phyloP scores from a whole-genome alignment of 2,329 filamentous ascomycete species.

The Blastomyces parvus region DNA sequence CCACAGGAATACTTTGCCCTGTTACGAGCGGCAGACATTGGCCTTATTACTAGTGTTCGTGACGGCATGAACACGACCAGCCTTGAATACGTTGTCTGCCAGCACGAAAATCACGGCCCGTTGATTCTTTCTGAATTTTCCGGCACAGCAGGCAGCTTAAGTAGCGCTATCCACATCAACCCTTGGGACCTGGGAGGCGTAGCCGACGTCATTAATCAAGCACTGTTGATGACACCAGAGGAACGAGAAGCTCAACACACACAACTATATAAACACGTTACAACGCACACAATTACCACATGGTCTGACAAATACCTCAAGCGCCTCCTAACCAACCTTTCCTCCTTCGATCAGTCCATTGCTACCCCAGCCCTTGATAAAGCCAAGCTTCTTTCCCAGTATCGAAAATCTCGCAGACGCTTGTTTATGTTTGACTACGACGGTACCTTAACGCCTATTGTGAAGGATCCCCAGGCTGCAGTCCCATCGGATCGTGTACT shows the following conservation, averaged over 20 bases:
- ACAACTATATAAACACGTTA: constrained; percentile 73
- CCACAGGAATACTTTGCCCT: constrained; percentile 90
- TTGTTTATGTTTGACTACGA: constrained; percentile 99
- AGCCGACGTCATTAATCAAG: constrained; percentile 70
- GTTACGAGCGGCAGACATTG: constrained; percentile 81
- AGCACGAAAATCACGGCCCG: constrained; percentile 75
- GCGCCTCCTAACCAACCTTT: constrained; percentile 69
- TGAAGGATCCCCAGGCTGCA: constrained; percentile 79
- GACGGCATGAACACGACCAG: constrained; percentile 98
- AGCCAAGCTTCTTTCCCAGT: constrained; percentile 60
- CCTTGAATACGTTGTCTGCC: constrained; percentile 87
- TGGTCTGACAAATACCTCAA: constrained; percentile 77
- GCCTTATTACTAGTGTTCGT: constrained; percentile 86
- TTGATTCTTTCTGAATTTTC: constrained; percentile 95
- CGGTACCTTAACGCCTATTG: constrained; percentile 90
- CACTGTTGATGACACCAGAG: constrained; percentile 63
- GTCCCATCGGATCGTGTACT: constrained; percentile 79
- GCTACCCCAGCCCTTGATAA: constrained; percentile 77
- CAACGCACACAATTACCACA: constrained; percentile 71
- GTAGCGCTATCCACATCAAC: constrained; percentile 88
- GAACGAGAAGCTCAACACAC: constrained; percentile 60
- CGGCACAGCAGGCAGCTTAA: constrained; percentile 77
- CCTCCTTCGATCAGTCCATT: constrained; percentile 62
- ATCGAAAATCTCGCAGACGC: constrained; percentile 64
- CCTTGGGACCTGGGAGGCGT: constrained; percentile 86